These are phyloP conservation scores for Eutrema salsugineum DNA, from an alignment of 441 rosid genomes.

Conservation along the genomic window DNA sequence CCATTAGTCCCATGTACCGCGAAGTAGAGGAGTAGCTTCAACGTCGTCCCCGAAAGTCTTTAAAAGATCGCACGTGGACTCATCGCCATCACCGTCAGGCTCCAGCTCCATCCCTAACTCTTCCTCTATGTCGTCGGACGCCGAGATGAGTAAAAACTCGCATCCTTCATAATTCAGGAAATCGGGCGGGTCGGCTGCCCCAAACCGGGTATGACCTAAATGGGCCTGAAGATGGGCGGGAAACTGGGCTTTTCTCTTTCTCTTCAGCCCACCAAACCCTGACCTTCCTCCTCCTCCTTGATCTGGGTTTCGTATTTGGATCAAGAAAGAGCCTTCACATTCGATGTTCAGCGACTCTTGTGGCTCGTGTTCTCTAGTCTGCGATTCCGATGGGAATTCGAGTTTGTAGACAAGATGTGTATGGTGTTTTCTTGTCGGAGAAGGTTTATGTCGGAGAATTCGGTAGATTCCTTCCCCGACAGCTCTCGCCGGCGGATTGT, in stretches of 20 bases:
- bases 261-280: conserved; percentile 46
- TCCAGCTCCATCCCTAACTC: conserved; percentile 64
- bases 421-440: conserved; percentile 39
- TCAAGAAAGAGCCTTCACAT: conserved; percentile 58
- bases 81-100: conserved; percentile 32
- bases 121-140: conserved; percentile 56
- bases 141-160: conserved; percentile 62
- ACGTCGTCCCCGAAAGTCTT: conserved; percentile 52
- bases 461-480: conserved; percentile 65
- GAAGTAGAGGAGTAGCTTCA: conserved; percentile 38
- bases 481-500: conserved; percentile 45
- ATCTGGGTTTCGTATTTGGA: conserved; percentile 69
- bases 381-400: conserved; percentile 43
- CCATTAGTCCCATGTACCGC: conserved; percentile 49
- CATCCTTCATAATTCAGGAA: conserved; percentile 74
- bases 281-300: conserved; percentile 31
- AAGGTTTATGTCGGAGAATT: conserved; percentile 51
- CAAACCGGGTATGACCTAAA: conserved; percentile 43
- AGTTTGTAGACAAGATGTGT: conserved; percentile 74
- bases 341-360: conserved; percentile 64
- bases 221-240: conserved; percentile 67
- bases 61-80: conserved; percentile 50
- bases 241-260: conserved; percentile 57
- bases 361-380: conserved; percentile 38
- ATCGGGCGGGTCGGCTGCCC: conserved; percentile 63